Conservation (phyloP, 768 basidiomycete genomes). For the Pisolithus orientalis region DNA sequence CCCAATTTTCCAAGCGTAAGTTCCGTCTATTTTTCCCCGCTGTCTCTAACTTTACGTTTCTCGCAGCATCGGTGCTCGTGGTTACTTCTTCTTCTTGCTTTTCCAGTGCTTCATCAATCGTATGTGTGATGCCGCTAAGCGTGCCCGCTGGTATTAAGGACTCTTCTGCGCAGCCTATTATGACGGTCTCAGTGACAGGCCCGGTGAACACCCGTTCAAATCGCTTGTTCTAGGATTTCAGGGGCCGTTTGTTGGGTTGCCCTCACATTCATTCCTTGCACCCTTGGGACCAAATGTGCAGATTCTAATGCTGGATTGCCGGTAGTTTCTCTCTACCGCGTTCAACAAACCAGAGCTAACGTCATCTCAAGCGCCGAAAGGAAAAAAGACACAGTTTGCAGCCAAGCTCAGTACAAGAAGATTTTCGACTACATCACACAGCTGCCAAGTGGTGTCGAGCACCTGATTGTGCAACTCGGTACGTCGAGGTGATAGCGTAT, state of each 20-base stretch:
- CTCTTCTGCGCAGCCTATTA: conserved; percentile 23
- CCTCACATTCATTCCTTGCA: conserved; percentile 76
- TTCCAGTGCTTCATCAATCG: conserved; percentile 92
- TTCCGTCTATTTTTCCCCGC: background rate
- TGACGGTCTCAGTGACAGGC: conserved; percentile 65
- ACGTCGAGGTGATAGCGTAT: conserved; percentile 1
- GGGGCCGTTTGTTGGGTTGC: conserved; percentile 75
- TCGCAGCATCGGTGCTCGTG: conserved; percentile 70
- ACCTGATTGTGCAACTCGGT: conserved; percentile 82
- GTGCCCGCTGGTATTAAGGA: conserved; percentile 1
- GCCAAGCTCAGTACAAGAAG: conserved; percentile 61
- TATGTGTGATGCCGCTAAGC: conserved; percentile 25
- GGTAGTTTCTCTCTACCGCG: conserved; percentile 37
- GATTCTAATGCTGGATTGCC: conserved; percentile 76
- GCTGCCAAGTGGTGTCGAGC: conserved; percentile 66
- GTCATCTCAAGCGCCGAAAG: conserved; percentile 66
- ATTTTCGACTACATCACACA: conserved; percentile 57
- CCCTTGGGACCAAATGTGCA: conserved; percentile 74
- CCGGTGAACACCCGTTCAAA: conserved; percentile 58
- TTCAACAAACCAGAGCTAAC: background rate
- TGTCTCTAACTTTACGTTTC: background rate
- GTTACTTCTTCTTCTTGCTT: conserved; percentile 88
- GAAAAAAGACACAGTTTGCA: conserved; percentile 75
- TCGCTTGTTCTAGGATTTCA: conserved; percentile 67
- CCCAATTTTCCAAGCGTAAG: conserved; percentile 65